Base-by-base conservation (phyloP, 768 basidiomycete species). In the Tulasnella sp. region DNA sequence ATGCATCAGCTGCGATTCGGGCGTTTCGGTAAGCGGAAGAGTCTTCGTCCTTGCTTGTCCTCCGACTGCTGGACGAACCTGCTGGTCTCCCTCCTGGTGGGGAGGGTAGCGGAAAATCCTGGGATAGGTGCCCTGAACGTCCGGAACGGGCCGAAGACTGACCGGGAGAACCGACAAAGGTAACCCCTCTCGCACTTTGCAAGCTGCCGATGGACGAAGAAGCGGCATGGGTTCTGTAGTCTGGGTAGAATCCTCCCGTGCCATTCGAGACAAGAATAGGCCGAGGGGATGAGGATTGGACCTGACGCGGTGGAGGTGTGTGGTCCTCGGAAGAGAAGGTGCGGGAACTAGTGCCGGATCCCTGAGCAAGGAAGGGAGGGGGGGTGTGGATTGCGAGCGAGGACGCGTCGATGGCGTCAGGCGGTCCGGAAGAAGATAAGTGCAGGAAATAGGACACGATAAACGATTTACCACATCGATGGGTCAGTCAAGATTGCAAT, bases 21-120 rank as follows among this genome's bases (percentile, higher is more conserved):
- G 83, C 84, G 71, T 84, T 85, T 3, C 72, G 42, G 58, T 84
- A 85, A 2, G 83, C 85, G 71, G 83, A 81, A 25, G 87, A 85
- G 38, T 85, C 85, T 9, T 84, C 83, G 72, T 86, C 85, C 36
- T 83, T 83, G 38, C 67, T 68, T 3, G n/a, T 34, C 67, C 68
- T 76, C 19, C 64, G 17, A 36, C n/a, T 72, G 40, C n/a, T 22
- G 52, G 19, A 31, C 19, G 67, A 68, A 8, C 38, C 74, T 39
- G 12, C 22, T 17, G 22, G 25, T 40, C 36, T 69, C 3, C 29
- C 34, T 69, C 68, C 68, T 5, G 68, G 68, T 69, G 34, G 68
- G 34, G 68, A 40, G 7, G 68, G 68, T 69, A 69, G 34, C 25
- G 39, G 39, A 40, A 69, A 64, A 15, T 76, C 38, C 74, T 67